Conservation (phyloP, 2,329 filamentous ascomycete species). For the Hymenoscyphus scutula region DNA sequence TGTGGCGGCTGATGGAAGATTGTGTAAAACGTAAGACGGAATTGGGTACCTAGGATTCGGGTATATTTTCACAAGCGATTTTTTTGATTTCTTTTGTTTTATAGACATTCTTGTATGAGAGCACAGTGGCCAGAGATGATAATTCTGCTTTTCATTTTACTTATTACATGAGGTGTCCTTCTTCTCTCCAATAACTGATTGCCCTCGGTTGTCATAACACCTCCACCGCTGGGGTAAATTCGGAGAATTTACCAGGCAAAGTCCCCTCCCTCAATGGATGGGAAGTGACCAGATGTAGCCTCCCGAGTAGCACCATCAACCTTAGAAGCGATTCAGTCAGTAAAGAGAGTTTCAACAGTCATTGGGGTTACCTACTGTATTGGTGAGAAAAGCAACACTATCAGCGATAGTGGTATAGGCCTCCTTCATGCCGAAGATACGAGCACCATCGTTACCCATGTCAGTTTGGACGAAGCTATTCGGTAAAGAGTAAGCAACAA, state of each 20-base stretch:
- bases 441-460: background rate
- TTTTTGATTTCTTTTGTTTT: too few relatives aligned
- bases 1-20: background rate
- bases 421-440: background rate
- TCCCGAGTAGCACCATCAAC: background rate
- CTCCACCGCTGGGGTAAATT: background rate
- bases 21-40: background rate
- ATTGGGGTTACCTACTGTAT: background rate
- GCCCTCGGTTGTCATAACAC: too few relatives aligned
- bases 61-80: too few relatives aligned
- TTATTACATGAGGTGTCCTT: too few relatives aligned
- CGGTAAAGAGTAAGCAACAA: background rate
- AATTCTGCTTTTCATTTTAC: too few relatives aligned
- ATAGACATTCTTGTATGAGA: too few relatives aligned
- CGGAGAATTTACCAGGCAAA: background rate
- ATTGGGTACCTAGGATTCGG: too few relatives aligned
- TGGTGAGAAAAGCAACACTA: background rate
- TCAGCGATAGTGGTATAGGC: background rate
- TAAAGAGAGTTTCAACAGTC: background rate
- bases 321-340: background rate
- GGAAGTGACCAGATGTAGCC: conserved; percentile 1
- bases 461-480: conserved; percentile 5
- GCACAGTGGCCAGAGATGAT: too few relatives aligned
- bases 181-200: too few relatives aligned
- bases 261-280: background rate